A percentile compares a stretch with the other conserved stretches of the same genome.
These are phyloP conservation scores for Acanthamoeba sp. DNA, from an alignment of 208 protist genomes.

Conservation along the genomic window DNA sequence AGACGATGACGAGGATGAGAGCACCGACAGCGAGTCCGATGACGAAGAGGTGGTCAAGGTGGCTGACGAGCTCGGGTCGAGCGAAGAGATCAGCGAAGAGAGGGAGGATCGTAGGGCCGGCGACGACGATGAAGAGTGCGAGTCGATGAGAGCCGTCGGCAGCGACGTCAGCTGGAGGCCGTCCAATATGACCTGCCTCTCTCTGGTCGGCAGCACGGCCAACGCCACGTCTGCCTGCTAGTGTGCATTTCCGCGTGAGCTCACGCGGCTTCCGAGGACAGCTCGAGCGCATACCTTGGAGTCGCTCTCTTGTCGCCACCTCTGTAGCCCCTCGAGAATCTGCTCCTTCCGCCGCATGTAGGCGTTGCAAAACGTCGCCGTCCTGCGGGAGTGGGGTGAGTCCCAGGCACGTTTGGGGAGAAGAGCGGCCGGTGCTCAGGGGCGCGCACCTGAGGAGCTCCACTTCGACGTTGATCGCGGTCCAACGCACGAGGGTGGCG, in stretches of 20 bases:
- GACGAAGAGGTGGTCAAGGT: background rate
- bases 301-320: conserved; percentile 12
- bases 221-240: background rate
- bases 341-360: conserved; percentile 11
- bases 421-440: background rate
- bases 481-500: conserved; percentile 34
- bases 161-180: background rate
- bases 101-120: background rate
- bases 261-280: background rate
- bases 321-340: background rate
- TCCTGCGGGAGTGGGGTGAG: background rate
- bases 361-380: background rate
- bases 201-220: background rate
- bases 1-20: background rate
- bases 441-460: background rate
- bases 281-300: background rate
- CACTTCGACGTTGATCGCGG: background rate
- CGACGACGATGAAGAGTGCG: background rate
- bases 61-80: conserved; percentile 6
- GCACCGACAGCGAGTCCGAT: background rate
- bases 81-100: background rate
- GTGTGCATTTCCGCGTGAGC: background rate
- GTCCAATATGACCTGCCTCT: background rate
- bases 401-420: background rate
- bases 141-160: background rate